Evolutionary conservation across 495 filamentous ascomycete genomes (phyloP).

Genomic region (Penicillium canescens): DNA sequence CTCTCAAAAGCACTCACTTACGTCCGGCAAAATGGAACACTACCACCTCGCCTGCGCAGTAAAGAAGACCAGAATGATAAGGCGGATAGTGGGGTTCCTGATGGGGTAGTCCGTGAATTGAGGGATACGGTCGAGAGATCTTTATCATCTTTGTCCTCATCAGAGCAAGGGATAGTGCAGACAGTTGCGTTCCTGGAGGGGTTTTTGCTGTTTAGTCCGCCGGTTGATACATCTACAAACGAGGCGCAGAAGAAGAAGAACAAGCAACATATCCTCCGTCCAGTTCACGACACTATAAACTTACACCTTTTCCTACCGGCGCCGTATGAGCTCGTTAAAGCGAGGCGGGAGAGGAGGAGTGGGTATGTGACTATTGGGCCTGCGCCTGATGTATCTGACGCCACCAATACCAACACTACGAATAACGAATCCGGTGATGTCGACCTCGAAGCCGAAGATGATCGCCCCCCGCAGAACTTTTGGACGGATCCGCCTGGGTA

Average conservation of each 20-base stretch:
- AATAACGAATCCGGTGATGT: slow-evolving; percentile 16
- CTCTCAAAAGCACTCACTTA: slow-evolving; percentile 62
- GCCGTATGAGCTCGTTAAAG: slow-evolving; percentile 57
- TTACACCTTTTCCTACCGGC: slow-evolving; percentile 74
- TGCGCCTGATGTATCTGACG: slow-evolving; percentile 16
- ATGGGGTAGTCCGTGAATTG: slow-evolving; percentile 14
- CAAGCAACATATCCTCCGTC: slow-evolving; percentile 19
- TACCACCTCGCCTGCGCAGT: slow-evolving; percentile 63
- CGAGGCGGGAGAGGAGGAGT: slow-evolving; percentile 66
- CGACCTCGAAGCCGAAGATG: slow-evolving; percentile 39
- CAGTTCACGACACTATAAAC: slow-evolving; percentile 61
- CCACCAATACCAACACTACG: too few species aligned
- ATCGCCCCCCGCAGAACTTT: slow-evolving; percentile 66
- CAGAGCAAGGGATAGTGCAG: background rate
- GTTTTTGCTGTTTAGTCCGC: slow-evolving; percentile 72
- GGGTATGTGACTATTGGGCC: slow-evolving; percentile 81
- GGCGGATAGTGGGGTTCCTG: slow-evolving; percentile 50
- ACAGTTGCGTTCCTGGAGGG: slow-evolving; percentile 69
- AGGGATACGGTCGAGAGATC: slow-evolving; percentile 10
- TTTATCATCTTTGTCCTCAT: background rate
- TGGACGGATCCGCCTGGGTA: slow-evolving; percentile 94
- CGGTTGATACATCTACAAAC: background rate
- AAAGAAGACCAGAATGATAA: slow-evolving; percentile 77
- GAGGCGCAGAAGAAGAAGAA: slow-evolving; percentile 9
- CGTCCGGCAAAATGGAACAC: slow-evolving; percentile 62